Evolutionary conservation across 257 asterid genomes (phyloP).

Genomic region (Echites panduratus): DNA sequence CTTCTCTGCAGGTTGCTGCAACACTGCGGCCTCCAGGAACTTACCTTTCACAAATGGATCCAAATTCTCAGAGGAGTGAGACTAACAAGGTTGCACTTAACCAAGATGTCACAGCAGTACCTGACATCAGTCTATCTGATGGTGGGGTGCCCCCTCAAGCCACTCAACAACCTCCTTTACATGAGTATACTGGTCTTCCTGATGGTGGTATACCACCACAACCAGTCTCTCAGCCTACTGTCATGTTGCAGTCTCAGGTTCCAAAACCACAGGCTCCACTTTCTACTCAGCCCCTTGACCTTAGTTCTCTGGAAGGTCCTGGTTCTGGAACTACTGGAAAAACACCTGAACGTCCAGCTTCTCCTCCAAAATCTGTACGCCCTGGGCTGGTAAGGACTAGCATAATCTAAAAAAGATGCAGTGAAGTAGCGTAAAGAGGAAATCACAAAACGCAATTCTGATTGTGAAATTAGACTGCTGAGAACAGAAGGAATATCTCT

Average conservation of each 20-base stretch:
- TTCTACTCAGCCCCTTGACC: slow-evolving; percentile 81
- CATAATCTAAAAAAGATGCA: background rate
- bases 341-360: slow-evolving; percentile 52
- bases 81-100: slow-evolving; percentile 40
- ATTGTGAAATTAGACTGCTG: no score
- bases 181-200: slow-evolving; percentile 68
- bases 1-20: slow-evolving; percentile 83
- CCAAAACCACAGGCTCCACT: slow-evolving; percentile 42
- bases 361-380: slow-evolving; percentile 93
- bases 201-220: slow-evolving; percentile 88
- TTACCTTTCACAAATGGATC: slow-evolving; percentile 64
- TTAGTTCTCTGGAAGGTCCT: slow-evolving; percentile 88
- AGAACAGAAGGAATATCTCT: no score
- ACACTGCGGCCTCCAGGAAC: slow-evolving; percentile 84
- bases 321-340: slow-evolving; percentile 55
- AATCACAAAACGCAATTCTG: no score
- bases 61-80: slow-evolving; percentile 46
- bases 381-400: slow-evolving; percentile 78
- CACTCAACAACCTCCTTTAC: slow-evolving; percentile 52
- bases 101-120: slow-evolving; percentile 41
- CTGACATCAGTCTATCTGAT: slow-evolving; percentile 56
- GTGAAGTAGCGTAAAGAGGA: no score
- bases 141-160: slow-evolving; percentile 77
- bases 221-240: slow-evolving; percentile 39
- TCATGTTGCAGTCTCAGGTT: slow-evolving; percentile 37